Evolutionary conservation across 192 early-diverging fungal genomes (phyloP).

Genomic region (Umbelopsis sp.): DNA sequence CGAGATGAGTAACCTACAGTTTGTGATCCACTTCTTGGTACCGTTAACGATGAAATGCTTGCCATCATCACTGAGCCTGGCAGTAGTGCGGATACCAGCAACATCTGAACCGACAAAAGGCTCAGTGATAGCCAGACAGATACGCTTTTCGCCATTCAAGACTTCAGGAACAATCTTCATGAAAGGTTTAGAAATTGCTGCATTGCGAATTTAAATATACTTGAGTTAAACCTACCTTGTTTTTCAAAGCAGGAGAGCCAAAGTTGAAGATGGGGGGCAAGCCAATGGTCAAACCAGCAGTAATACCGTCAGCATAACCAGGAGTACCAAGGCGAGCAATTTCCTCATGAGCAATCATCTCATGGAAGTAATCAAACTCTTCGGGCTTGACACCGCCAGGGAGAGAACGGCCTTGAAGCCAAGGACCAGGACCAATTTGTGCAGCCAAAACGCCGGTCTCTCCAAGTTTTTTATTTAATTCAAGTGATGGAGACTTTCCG

Average conservation of each 20-base stretch:
- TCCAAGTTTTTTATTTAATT: constrained; percentile 71
- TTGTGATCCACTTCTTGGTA: constrained; percentile 86
- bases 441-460: constrained; percentile 68
- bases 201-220: not conserved
- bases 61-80: constrained; percentile 66
- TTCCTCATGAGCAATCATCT: constrained; percentile 74
- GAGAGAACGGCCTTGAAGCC: constrained; percentile 32
- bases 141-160: constrained; percentile 72
- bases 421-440: constrained; percentile 58
- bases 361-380: constrained; percentile 75
- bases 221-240: constrained; percentile 28
- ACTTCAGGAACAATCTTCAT: constrained; percentile 60
- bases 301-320: constrained; percentile 75
- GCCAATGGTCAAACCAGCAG: constrained; percentile 69
- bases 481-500: constrained; percentile 66
- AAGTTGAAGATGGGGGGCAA: constrained; percentile 80
- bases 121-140: constrained; percentile 85
- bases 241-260: constrained; percentile 67
- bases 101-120: constrained; percentile 77
- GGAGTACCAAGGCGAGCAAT: constrained; percentile 72
- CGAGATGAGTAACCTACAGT: constrained; percentile 77
- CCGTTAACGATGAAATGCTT: constrained; percentile 83
- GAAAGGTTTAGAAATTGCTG: not conserved
- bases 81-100: constrained; percentile 72
- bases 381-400: constrained; percentile 57